Base-by-base conservation (phyloP, 2,329 filamentous ascomycete genomes). In the Dactylellina leptospora region DNA sequence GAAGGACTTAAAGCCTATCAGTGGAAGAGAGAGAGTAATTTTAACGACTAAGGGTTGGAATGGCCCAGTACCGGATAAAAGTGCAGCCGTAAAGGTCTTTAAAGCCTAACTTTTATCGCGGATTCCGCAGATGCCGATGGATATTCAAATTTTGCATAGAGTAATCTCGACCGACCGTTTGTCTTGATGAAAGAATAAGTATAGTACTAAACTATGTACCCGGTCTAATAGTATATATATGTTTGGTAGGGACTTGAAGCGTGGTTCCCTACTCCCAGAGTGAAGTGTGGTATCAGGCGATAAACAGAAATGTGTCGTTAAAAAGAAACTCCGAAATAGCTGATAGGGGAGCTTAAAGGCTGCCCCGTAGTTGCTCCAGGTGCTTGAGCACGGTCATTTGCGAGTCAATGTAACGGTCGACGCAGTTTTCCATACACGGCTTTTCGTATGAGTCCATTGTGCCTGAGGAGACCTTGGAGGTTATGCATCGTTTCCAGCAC, bases 401-500 rank as follows among this genome's bases (percentile, higher is more conserved):
- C 74, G 92, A 86, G 81, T 99, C 95, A 82, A 97, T 85, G 82
- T 96, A 97, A 63, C 95, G 85, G 78, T 96, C 91, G 63, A 97
- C 92, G 78, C 95, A 99, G 83, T 96, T 97, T 80, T 88, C 84
- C 79, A 96, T 85, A 80, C 95, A 99, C 6, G 84, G 82, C 82
- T 95, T 89, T 82, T 99, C 95, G 73, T 81, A 83, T 77, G 85
- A 86, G 76, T 96, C 91, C 75, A 99, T 83, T 77, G 87, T 86
- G 25, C 87, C 86, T 73, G 84, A 85, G 76, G 88, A 88, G 79
- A 97, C 89, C 51, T 75, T 77, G 59, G 87, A 84, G 6, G 90
- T 89, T 73, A 97, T 84, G 84, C 95, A 99, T 83, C 97, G 97
- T 79, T 88, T 92, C 88, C 93, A 99, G 86, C 95, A 99, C 72